Evolutionary conservation across 306 rosid species (phyloP).

Genomic region (Vigna angularis): DNA sequence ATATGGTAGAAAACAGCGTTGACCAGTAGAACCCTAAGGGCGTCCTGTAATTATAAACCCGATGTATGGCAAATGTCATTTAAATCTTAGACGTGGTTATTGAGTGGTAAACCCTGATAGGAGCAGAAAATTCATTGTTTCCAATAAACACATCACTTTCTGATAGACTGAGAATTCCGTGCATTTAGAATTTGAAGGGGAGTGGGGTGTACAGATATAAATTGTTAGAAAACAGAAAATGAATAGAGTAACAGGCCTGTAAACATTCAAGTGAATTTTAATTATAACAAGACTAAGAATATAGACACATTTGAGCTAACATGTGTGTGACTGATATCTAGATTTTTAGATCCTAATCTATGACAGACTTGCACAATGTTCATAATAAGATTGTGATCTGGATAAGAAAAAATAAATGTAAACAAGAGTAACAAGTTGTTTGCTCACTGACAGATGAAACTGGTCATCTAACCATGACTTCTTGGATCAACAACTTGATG

Average conservation of each 20-base stretch:
- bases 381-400: slow-evolving; percentile 21
- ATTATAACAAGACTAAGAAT: slow-evolving; percentile 1
- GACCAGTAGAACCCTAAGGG: no score
- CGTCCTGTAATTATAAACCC: not conserved
- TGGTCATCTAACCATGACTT: slow-evolving; percentile 76
- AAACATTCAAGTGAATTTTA: not conserved
- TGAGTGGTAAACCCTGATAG: not conserved
- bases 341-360: slow-evolving; percentile 27
- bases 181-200: not conserved
- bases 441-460: slow-evolving; percentile 38
- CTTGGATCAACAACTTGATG: slow-evolving; percentile 91
- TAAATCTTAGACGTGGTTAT: not conserved
- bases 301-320: slow-evolving; percentile 32
- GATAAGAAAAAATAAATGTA: not conserved
- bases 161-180: not conserved
- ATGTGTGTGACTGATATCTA: slow-evolving; percentile 4
- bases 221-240: not conserved
- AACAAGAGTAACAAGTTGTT: slow-evolving; percentile 37
- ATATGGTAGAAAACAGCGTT: not conserved
- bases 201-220: not conserved
- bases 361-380: slow-evolving; percentile 27
- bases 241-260: not conserved
- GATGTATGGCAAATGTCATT: not conserved
- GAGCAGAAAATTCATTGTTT: not conserved
- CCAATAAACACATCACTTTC: not conserved